phyloP scores from a whole-genome alignment of 768 basidiomycete species.

The Mycena galopus region DNA sequence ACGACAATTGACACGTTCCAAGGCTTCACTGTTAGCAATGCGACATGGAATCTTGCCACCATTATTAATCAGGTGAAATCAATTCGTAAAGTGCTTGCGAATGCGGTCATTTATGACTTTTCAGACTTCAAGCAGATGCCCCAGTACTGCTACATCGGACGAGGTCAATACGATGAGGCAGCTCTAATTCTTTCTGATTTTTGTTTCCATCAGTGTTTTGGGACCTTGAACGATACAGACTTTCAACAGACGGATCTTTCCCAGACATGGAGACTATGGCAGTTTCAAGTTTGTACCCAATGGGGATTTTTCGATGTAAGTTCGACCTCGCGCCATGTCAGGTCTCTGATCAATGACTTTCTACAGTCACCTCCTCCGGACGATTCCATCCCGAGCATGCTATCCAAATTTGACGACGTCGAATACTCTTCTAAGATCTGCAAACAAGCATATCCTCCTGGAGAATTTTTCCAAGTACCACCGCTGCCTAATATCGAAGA shows the following conservation, averaged over 20 bases:
- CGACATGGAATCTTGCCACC: slow-evolving; percentile 37
- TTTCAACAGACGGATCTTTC: slow-evolving; percentile 74
- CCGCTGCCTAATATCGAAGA: slow-evolving; percentile 26
- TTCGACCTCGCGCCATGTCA: slow-evolving; percentile 15
- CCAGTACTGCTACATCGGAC: slow-evolving; percentile 22
- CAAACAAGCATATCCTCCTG: slow-evolving; percentile 30
- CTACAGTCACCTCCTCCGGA: slow-evolving; percentile 2
- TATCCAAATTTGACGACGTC: slow-evolving; percentile 72
- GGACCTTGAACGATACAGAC: slow-evolving; percentile 77
- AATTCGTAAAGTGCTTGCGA: neutral
- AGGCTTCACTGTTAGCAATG: slow-evolving; percentile 42
- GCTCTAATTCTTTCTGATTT: slow-evolving; percentile 16
- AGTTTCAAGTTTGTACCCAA: slow-evolving; percentile 92
- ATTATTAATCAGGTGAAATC: slow-evolving; percentile 27
- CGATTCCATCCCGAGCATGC: slow-evolving; percentile 59
- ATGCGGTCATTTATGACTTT: slow-evolving; percentile 6
- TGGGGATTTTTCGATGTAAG: slow-evolving; percentile 94
- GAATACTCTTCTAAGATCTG: slow-evolving; percentile 43
- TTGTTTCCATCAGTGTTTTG: slow-evolving; percentile 77
- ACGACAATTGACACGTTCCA: slow-evolving; percentile 41
- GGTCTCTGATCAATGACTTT: slow-evolving; percentile 10
- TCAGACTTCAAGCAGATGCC: slow-evolving; percentile 29
- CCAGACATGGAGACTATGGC: slow-evolving; percentile 87
- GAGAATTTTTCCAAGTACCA: slow-evolving; percentile 27
- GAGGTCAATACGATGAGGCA: slow-evolving; percentile 23